Base-by-base conservation (phyloP, 305 asterid species). In the Striga hermonthica region DNA sequence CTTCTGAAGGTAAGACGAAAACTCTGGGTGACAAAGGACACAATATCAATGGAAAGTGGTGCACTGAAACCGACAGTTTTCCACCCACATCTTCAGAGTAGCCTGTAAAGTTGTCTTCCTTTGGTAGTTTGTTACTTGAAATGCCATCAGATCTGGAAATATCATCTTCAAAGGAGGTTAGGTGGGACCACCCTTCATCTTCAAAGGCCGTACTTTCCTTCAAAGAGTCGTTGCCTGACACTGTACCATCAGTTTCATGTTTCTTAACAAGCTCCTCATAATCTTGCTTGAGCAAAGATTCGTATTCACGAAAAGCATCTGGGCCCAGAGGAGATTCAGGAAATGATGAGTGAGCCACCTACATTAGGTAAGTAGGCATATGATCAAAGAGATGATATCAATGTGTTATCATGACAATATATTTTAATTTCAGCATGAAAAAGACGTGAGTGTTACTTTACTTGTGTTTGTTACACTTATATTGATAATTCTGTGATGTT, bases 301-400 rank as follows among this genome's bases (percentile, higher is more conserved):
- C 95, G 73, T 93, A 93, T 67, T 93, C 99, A 65, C 34, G 85
- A 73, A 76, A 93, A 69, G 97, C 97, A 79, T 93, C 99, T 45
- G 96, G 96, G 62, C 97, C 97, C 72, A 93, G 82, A 75, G 99
- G 99, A 57, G 99, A 90, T 73, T 90, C 95, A 67, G 99, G 95
- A 79, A 83, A 90, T 67, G 95, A 80, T 34, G 99, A 90, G 84
- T 93, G 97, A 70, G 89, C 84, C 61, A 81, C 82, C 99, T 90
- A 82, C 64, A 81, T 67, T 73, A 60, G 56, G 62, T 67, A 74
- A 22, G 48, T 45, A 72, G 57, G 64, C 61, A 72, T 72, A 67
- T 76, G 67, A 75, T 55, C 39, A 54, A 74, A 63, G 39, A 49
- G 43, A 72, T 57, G 50, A 14, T 40, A 11, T 9, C n/a, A 61